These are phyloP conservation scores for Epichloe gansuensis DNA, from an alignment of 2,329 filamentous ascomycete genomes.

Conservation along the genomic window DNA sequence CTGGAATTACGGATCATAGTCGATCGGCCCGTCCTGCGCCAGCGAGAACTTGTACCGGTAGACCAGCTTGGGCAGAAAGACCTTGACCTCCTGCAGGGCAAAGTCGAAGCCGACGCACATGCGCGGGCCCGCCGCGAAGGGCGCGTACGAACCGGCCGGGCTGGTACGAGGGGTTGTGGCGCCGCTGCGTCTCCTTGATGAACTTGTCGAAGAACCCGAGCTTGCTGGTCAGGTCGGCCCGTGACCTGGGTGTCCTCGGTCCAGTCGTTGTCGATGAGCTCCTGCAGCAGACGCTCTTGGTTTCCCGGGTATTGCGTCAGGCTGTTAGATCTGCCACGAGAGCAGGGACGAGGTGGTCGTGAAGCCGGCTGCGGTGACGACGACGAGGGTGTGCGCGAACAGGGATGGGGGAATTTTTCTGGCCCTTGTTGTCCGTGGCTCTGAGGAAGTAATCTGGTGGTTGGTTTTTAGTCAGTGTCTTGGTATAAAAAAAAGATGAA, in stretches of 20 bases:
- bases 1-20: constrained; percentile 48
- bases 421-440: constrained; percentile 39
- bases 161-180: constrained; percentile 49
- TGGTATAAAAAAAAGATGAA: too few relatives aligned
- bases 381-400: constrained; percentile 26
- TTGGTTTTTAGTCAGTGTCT: neutral
- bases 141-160: constrained; percentile 43
- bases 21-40: constrained; percentile 37
- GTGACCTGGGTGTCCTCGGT: constrained; percentile 24
- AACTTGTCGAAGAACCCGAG: constrained; percentile 42
- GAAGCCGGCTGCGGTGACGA: constrained; percentile 45
- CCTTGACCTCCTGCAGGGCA: constrained; percentile 47
- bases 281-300: constrained; percentile 44
- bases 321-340: constrained; percentile 45
- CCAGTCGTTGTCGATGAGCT: constrained; percentile 37
- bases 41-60: constrained; percentile 43
- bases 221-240: constrained; percentile 28
- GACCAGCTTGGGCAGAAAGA: constrained; percentile 43
- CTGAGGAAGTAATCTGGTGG: constrained; percentile 37
- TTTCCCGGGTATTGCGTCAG: constrained; percentile 39
- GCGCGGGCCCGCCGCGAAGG: constrained; percentile 43
- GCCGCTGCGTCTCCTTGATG: constrained; percentile 47
- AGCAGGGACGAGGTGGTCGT: constrained; percentile 46
- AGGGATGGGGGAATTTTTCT: constrained; percentile 31
- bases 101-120: constrained; percentile 55